Evolutionary conservation across 768 basidiomycete genomes (phyloP).

Genomic region (Albatrellus ellisii): DNA sequence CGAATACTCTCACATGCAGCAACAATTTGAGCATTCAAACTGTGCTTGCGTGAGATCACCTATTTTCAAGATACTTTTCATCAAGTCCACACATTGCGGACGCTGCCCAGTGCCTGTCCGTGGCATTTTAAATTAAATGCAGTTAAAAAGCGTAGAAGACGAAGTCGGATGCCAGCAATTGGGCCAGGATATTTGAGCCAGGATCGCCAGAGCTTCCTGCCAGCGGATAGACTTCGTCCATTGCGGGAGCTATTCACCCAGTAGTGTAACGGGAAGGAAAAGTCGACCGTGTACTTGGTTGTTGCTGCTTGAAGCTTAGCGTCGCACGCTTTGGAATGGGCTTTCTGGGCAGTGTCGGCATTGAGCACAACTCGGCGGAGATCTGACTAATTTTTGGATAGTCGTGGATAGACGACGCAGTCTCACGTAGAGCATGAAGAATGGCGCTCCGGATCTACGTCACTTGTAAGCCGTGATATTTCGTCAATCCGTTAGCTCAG

Average conservation of each 20-base stretch:
- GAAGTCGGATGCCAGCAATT: slow-evolving; percentile 5
- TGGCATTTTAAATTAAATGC: slow-evolving; percentile 6
- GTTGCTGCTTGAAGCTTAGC: slow-evolving; percentile 14
- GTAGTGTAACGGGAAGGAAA: slow-evolving; percentile 9
- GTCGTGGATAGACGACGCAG: slow-evolving; percentile 14
- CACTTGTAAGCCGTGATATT: slow-evolving; percentile 14
- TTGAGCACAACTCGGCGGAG: slow-evolving; percentile 5
- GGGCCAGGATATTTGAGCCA: slow-evolving; percentile 15
- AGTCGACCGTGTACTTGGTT: slow-evolving; percentile 13
- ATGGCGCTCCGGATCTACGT: slow-evolving; percentile 19
- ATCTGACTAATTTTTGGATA: slow-evolving; percentile 14
- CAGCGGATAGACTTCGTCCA: slow-evolving; percentile 11
- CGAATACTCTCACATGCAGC: slow-evolving; percentile 14
- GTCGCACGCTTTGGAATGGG: slow-evolving; percentile 2
- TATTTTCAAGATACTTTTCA: neutral
- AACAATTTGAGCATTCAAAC: slow-evolving; percentile 18
- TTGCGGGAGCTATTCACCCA: neutral
- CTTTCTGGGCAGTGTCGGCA: neutral
- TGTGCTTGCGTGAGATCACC: neutral
- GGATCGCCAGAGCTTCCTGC: slow-evolving; percentile 17
- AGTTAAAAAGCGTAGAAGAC: slow-evolving; percentile 17
- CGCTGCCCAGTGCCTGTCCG: slow-evolving; percentile 8
- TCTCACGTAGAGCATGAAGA: slow-evolving; percentile 15
- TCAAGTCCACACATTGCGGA: slow-evolving; percentile 14
- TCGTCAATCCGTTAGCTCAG: neutral